Evolutionary conservation across 2,329 filamentous ascomycete genomes (phyloP).

Genomic region (Talaromyces sp.): DNA sequence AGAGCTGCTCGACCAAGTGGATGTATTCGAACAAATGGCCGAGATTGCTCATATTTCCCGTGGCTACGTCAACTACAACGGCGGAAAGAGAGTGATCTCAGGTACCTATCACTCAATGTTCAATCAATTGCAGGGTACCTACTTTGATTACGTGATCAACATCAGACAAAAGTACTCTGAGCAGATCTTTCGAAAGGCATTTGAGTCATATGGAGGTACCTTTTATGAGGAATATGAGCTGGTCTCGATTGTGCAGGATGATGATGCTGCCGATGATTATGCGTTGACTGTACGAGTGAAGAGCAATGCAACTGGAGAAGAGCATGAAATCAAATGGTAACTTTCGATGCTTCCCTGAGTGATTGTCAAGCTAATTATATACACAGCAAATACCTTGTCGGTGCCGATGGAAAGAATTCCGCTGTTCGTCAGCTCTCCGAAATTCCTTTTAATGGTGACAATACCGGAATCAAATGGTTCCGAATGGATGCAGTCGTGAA

Average conservation of each 20-base stretch:
- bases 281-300: constrained; percentile 3
- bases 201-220: neutral
- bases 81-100: constrained; percentile 6
- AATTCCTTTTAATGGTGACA: neutral
- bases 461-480: neutral
- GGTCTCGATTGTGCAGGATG: constrained; percentile 3
- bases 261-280: constrained; percentile 8
- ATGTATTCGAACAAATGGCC: constrained; percentile 3
- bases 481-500: neutral
- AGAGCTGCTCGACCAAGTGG: constrained; percentile 2
- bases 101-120: constrained; percentile 6
- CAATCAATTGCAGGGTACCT: neutral
- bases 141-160: neutral
- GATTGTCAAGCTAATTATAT: neutral
- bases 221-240: constrained; percentile 9
- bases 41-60: constrained; percentile 11
- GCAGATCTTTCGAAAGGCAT: neutral
- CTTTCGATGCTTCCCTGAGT: neutral
- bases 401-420: neutral
- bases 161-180: constrained; percentile 1
- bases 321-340: neutral
- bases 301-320: neutral
- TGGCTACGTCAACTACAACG: constrained; percentile 9
- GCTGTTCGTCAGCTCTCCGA: neutral
- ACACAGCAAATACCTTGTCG: neutral